Evolutionary conservation across 2,329 filamentous ascomycete genomes (phyloP), one percentile per base, ranked within the genome.

Genomic region (Pseudodiploospora longispora): DNA sequence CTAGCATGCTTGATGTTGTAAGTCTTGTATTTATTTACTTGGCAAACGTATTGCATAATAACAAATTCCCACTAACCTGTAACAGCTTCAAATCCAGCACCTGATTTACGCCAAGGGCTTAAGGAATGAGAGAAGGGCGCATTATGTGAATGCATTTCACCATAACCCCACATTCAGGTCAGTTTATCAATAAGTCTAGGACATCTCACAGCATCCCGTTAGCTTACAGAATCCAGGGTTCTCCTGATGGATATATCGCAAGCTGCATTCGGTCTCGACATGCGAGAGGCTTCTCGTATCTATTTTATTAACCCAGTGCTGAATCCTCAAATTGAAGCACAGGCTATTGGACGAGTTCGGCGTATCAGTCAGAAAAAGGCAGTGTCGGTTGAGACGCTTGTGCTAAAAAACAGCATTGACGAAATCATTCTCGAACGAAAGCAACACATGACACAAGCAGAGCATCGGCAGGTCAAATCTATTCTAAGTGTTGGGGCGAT

Each of bases 261-360:
- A 58, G 90, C 90, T 30, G 87, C 90, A 0, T 87, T 90, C 49
- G 91, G 91, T 0, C 72, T 97, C 0, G 90, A 96, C 58, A 81
- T 96, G 61, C 82, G 82, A 41, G 81, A 79, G 8, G 90, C 90
- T 1, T 93, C 85, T 4, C 73, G 91, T 2, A 83, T 97, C 7
- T 94, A 89, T 63, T 96, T 97, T 50, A 76, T 95, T 44, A 91
- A 85, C 50, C 90, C 91, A 0, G 87, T 95, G 9, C 83, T 93
- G 59, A 85, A 90, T 42, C 88, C 88, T 0, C 79, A 86, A 50
- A 76, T 95, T 1, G 87, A 95, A 60, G 88, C 86, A 2, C 91
- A 97, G 62, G 91, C 91, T 0, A 87, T 96, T 50, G 95, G 94
- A 48, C 82, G 91, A 58, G 88, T 86, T 0, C 85, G 94, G 52